A percentile compares a stretch with the other conserved stretches of the same genome.
Conservation (phyloP, 352 stramenopile species). For the Hyaloperonospora brassicae region DNA sequence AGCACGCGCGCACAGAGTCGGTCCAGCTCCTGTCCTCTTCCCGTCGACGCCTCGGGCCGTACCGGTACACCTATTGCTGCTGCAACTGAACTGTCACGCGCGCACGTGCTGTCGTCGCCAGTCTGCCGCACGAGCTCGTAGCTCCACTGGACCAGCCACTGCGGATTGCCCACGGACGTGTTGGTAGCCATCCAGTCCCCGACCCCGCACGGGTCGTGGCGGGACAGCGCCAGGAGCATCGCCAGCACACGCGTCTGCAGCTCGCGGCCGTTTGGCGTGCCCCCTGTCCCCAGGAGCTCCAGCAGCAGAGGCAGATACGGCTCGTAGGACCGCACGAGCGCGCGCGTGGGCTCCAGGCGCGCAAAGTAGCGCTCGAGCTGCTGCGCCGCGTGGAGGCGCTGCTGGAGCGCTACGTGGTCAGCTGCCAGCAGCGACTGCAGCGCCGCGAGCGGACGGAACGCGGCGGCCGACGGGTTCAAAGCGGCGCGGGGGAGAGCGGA, state of each 20-base stretch:
- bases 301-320: constrained; percentile 39
- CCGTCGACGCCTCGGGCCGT: constrained; percentile 32
- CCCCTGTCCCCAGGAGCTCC: constrained; percentile 25
- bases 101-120: constrained; percentile 6
- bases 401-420: constrained; percentile 30
- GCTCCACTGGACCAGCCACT: constrained; percentile 49
- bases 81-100: too few relatives aligned
- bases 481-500: neutral
- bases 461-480: neutral
- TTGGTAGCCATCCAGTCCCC: constrained; percentile 46
- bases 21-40: constrained; percentile 44
- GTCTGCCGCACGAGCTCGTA: constrained; percentile 33
- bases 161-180: constrained; percentile 29
- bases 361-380: constrained; percentile 36
- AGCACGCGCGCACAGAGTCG: constrained; percentile 26
- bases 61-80: neutral
- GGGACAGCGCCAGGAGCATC: constrained; percentile 34
- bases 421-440: constrained; percentile 40
- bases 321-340: constrained; percentile 39
- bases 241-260: constrained; percentile 31
- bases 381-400: constrained; percentile 37
- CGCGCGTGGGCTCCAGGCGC: constrained; percentile 16
- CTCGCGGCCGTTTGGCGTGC: constrained; percentile 24
- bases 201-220: constrained; percentile 33
- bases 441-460: constrained; percentile 35